Percentiles rank a stretch among this genome's conserved stretches.
Evolutionary conservation across 2,329 filamentous ascomycete species (phyloP).

Genomic region (Aspergillus sp.): DNA sequence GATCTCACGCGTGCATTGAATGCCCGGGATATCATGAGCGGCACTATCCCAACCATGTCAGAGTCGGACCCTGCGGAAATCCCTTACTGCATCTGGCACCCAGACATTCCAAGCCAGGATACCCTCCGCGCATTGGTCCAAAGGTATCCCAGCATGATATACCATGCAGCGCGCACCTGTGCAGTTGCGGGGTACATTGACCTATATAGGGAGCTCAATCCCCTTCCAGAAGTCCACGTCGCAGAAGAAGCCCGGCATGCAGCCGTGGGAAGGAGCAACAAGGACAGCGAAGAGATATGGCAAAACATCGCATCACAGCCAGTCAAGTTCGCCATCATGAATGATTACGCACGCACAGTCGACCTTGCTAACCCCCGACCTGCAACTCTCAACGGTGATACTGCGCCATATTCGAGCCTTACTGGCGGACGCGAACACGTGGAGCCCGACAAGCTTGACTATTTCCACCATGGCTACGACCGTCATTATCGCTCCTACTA

Average conservation of each 20-base stretch:
- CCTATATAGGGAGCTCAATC: constrained; percentile 20
- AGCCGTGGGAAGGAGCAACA: not conserved
- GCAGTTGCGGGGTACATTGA: constrained; percentile 18
- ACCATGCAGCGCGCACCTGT: constrained; percentile 27
- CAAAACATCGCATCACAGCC: constrained; percentile 12
- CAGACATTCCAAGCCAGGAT: constrained; percentile 36
- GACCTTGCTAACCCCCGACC: constrained; percentile 8
- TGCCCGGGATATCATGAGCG: constrained; percentile 8
- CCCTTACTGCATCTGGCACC: constrained; percentile 18
- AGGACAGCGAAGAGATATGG: constrained; percentile 15
- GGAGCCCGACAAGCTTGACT: not conserved
- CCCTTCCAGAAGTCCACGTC: constrained; percentile 20
- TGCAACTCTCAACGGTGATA: constrained; percentile 16
- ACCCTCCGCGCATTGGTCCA: constrained; percentile 36
- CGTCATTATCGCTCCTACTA: not conserved
- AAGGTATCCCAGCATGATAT: constrained; percentile 27
- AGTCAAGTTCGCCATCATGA: constrained; percentile 15
- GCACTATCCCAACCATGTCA: not conserved
- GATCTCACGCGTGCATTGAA: not conserved
- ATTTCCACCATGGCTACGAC: not conserved
- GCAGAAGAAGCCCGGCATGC: constrained; percentile 18
- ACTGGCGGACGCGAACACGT: not conserved
- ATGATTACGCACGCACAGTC: constrained; percentile 18
- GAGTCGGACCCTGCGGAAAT: not conserved
- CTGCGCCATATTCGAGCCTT: not conserved